Evolutionary conservation across 331 rosid species (phyloP).

Genomic region (Erythrophleum ivorense): DNA sequence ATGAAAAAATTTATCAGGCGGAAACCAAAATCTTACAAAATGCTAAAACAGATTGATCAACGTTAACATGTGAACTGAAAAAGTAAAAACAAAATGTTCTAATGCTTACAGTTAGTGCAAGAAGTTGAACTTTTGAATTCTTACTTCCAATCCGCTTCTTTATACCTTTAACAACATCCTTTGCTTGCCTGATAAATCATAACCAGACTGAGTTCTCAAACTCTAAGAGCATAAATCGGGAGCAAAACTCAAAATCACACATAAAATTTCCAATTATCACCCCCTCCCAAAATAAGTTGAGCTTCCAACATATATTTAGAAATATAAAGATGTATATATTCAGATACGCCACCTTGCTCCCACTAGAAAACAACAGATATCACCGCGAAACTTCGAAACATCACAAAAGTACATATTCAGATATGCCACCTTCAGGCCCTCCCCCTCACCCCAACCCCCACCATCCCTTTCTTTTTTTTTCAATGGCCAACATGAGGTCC

Average conservation of each 20-base stretch:
- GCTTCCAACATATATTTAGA: constrained; percentile 9
- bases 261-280: constrained; percentile 22
- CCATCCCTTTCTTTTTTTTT: not conserved
- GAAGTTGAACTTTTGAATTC: constrained; percentile 92
- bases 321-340: constrained; percentile 6
- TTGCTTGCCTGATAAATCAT: constrained; percentile 73
- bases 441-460: not conserved
- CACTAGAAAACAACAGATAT: not conserved
- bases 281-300: not conserved
- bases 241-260: not conserved
- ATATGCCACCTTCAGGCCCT: not conserved
- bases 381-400: not conserved
- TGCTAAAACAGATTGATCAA: constrained; percentile 19
- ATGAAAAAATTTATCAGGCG: not conserved
- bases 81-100: not conserved
- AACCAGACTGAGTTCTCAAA: constrained; percentile 41
- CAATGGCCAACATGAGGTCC: not conserved
- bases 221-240: constrained; percentile 8
- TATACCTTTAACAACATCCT: constrained; percentile 83
- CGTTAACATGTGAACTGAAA: constrained; percentile 15
- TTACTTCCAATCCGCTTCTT: constrained; percentile 92
- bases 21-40: constrained; percentile 28
- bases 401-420: not conserved
- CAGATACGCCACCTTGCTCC: not conserved
- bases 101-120: constrained; percentile 80